phyloP scores from a whole-genome alignment of 2,329 filamentous ascomycete species.

The Pseudocercospora cruenta region DNA sequence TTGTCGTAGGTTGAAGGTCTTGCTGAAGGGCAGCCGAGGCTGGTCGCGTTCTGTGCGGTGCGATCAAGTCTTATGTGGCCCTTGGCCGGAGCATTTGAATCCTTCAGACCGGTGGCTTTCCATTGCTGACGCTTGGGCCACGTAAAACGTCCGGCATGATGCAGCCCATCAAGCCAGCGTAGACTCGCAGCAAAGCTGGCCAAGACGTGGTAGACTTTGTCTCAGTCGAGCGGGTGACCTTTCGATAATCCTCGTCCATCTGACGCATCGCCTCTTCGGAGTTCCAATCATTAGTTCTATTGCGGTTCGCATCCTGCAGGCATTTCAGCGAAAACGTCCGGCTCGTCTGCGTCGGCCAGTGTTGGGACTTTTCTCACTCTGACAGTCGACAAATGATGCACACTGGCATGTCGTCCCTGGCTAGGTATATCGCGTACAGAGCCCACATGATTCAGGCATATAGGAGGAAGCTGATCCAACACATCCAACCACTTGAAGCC shows the following conservation, averaged over 20 bases:
- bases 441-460: slow-evolving; percentile 12
- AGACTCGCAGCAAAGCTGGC: neutral
- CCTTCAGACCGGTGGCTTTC: neutral
- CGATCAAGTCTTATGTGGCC: neutral
- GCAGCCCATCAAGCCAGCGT: neutral
- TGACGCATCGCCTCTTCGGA: neutral
- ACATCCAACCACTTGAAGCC: slow-evolving; percentile 13
- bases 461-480: slow-evolving; percentile 2
- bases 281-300: neutral
- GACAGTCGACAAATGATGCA: neutral
- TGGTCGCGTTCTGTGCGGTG: neutral
- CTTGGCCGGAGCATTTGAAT: neutral
- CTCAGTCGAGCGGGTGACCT: neutral
- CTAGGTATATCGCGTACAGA: neutral
- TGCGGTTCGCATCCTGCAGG: neutral
- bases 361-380: neutral
- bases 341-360: neutral
- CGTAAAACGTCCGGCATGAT: neutral
- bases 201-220: neutral
- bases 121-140: neutral
- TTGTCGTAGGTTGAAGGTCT: neutral
- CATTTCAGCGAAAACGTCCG: neutral
- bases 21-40: neutral
- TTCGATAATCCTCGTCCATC: neutral
- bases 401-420: neutral